A percentile compares a stretch with the other conserved stretches of the same genome.
These are phyloP conservation scores for Starmera pachycereana DNA, from an alignment of 805 yeast genomes.

Conservation along the genomic window DNA sequence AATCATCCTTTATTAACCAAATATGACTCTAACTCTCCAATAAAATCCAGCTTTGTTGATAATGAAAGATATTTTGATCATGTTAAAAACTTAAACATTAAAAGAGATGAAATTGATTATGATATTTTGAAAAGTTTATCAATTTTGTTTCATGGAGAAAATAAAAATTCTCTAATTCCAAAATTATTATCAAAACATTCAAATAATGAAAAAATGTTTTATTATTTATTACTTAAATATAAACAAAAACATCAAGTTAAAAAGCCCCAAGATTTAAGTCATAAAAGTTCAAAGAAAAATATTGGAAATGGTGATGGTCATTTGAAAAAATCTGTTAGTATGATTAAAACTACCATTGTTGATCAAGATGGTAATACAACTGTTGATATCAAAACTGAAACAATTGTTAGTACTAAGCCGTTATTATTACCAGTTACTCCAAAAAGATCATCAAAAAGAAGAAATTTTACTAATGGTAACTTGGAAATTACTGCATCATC, in stretches of 20 bases:
- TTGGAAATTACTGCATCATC: conserved; percentile 20
- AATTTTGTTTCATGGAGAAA: conserved; percentile 75
- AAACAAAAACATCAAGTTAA: conserved; percentile 47
- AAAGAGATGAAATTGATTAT: conserved; percentile 41
- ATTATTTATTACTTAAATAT: conserved; percentile 63
- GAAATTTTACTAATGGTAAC: conserved; percentile 14
- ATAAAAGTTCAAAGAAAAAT: conserved; percentile 18
- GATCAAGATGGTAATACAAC: conserved; percentile 20
- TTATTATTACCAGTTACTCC: conserved; percentile 3
- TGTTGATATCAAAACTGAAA: conserved; percentile 12
- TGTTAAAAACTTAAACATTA: conserved; percentile 27
- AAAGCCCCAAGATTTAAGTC: conserved; percentile 8
- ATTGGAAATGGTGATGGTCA: conserved; percentile 19
- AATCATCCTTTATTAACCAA: conserved; percentile 74
- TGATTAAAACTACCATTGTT: conserved; percentile 29
- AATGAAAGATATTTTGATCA: conserved; percentile 26
- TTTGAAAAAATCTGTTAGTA: conserved; percentile 30
- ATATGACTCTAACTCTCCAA: conserved; percentile 38
- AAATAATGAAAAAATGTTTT: conserved; percentile 73
- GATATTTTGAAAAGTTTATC: conserved; percentile 70
- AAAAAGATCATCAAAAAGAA: conserved; percentile 1
- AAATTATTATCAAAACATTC: conserved; percentile 45
- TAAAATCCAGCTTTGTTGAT: conserved; percentile 19
- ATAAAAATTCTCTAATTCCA: conserved; percentile 37
- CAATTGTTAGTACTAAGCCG: conserved; percentile 12